Evolutionary conservation across 345 rosid species (phyloP), one percentile per base, ranked within the genome.

Genomic region (Brassica nigra): DNA sequence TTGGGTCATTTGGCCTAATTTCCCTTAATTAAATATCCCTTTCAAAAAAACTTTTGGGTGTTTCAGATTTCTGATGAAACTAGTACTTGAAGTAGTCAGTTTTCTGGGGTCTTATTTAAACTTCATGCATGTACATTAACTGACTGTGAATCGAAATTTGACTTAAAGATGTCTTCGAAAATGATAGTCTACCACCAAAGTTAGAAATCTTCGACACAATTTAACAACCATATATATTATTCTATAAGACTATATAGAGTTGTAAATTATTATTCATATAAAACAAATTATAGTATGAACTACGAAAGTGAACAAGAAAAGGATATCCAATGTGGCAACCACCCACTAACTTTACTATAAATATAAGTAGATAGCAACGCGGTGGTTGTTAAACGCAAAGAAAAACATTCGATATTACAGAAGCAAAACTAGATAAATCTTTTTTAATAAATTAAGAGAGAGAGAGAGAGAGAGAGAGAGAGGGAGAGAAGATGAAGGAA

Each of bases 371-470:
- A 73, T 44, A 63, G 20, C 15, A 73, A 79, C 78, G 65, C 66
- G n/a, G 44, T 68, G 49, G 70, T 74, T 67, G 7, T 73, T 29
- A 61, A 73, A 79, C 70, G 69, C 70, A 79, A 79, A 79, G 69
- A 74, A 68, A 58, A 42, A 36, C 81, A 71, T 65, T 55, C 66
- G 67, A 71, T 34, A 34, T 52, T 23, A 77, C 76, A 44, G 52
- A 76, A 34, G 27, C 2, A 61, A 76, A 52, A n/a, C 2, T 69
- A 58, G 6, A 49, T 33, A 71, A 65, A 42, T 52, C 30, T 0
- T 15, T 15, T 52, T 12, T 47, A 14, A 74, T 42, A n/a, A 54
- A 62, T 4, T 0, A 10, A 31, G 52, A 59, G 10, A 29, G 34
- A 73, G 68, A 31, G 34, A 31, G 42, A 31, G 52, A 59, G 10